phyloP scores from a whole-genome alignment of 495 filamentous ascomycete species.

The Penicillium silybi region DNA sequence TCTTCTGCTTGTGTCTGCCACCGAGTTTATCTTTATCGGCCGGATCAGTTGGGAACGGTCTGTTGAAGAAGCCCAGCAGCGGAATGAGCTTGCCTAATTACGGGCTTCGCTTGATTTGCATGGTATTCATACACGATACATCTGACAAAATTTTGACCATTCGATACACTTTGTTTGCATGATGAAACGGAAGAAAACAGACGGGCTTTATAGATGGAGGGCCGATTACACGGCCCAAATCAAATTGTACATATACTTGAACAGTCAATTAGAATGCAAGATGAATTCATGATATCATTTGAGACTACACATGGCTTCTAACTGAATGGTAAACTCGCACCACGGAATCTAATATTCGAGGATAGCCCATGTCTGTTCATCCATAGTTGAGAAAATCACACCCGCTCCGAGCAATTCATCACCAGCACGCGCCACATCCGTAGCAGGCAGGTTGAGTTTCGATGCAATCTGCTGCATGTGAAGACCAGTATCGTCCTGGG shows the following conservation, averaged over 20 bases:
- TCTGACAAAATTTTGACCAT: background rate
- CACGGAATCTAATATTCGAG: slow-evolving; percentile 50
- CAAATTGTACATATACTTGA: slow-evolving; percentile 2
- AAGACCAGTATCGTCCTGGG: slow-evolving; percentile 73
- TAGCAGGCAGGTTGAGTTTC: slow-evolving; percentile 54
- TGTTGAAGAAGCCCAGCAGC: slow-evolving; percentile 64
- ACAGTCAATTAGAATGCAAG: slow-evolving; percentile 3
- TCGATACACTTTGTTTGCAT: background rate
- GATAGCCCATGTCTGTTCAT: slow-evolving; percentile 77
- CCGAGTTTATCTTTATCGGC: slow-evolving; percentile 65
- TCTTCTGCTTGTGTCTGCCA: slow-evolving; percentile 56
- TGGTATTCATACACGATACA: background rate
- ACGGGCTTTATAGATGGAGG: background rate
- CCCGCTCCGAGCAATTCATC: slow-evolving; percentile 72
- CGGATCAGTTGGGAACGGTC: slow-evolving; percentile 68
- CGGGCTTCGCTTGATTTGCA: background rate
- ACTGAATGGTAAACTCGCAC: background rate
- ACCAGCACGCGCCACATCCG: slow-evolving; percentile 68
- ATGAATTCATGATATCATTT: slow-evolving; percentile 32
- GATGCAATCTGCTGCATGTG: slow-evolving; percentile 71
- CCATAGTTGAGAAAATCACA: slow-evolving; percentile 83
- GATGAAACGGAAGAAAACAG: background rate
- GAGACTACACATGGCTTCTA: slow-evolving; percentile 8
- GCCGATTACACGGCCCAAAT: background rate
- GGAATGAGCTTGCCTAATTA: slow-evolving; percentile 58